Conservation (phyloP, 129 eudicot genomes). For the Arctium minus region DNA sequence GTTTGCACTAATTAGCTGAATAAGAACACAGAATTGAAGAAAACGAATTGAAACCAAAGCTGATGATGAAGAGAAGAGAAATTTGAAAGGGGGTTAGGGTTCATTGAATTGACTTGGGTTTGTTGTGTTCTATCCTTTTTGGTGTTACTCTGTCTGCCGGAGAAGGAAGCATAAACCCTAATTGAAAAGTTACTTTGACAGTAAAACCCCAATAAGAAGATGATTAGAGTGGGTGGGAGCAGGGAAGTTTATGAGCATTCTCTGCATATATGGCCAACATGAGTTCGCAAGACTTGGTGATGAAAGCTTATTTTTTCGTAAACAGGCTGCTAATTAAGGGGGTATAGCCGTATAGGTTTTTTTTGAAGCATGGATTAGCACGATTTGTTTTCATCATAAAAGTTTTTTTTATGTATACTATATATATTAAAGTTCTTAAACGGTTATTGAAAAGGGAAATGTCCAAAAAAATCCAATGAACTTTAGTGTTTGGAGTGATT, state of each 20-base stretch:
- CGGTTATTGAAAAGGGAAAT: no score
- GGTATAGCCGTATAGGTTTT: no score
- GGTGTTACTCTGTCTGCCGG: background rate
- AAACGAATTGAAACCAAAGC: background rate
- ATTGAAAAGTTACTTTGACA: background rate
- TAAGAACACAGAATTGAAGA: background rate
- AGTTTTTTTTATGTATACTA: no score
- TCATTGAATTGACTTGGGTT: conserved; percentile 1
- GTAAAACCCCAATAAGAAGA: conserved; percentile 5
- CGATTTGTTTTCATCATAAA: no score
- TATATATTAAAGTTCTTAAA: no score
- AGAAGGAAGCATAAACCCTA: conserved; percentile 20
- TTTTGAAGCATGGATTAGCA: no score
- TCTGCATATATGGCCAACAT: background rate
- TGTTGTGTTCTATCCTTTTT: background rate
- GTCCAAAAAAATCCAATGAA: no score
- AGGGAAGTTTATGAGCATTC: background rate
- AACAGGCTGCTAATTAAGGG: no score
- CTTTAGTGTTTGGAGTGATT: no score
- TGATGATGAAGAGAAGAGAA: background rate
- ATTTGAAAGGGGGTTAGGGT: background rate
- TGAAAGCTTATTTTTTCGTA: no score
- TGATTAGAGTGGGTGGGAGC: background rate
- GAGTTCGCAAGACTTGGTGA: background rate
- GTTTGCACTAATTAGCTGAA: background rate